Conservation (phyloP, 2,329 filamentous ascomycete genomes). For the Trichoderma arundinaceum region DNA sequence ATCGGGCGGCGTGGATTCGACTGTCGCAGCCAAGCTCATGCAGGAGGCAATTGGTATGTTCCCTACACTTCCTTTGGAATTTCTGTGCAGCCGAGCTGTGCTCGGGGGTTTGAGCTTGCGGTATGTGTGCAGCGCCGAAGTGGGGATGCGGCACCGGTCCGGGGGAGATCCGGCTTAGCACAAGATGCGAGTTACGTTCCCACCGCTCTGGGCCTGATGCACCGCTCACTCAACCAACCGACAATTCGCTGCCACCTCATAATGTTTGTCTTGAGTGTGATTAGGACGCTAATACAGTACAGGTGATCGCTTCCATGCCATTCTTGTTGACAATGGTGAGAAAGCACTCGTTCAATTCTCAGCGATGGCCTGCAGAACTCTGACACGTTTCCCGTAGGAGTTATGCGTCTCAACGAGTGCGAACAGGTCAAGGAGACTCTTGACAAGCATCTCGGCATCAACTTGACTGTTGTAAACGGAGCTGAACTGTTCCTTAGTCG, state of each 20-base stretch:
- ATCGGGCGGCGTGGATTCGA: constrained; percentile 84
- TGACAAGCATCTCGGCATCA: constrained; percentile 80
- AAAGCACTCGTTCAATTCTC: background rate
- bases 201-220: background rate
- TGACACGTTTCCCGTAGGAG: constrained; percentile 1
- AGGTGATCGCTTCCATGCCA: constrained; percentile 71
- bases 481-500: constrained; percentile 76
- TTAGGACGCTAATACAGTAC: background rate
- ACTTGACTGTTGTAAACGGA: constrained; percentile 85
- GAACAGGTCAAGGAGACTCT: constrained; percentile 81
- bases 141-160: too few relatives aligned
- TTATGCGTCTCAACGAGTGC: constrained; percentile 83
- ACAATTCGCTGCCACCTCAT: background rate
- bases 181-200: too few relatives aligned
- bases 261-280: background rate
- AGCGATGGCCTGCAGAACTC: background rate
- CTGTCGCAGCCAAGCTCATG: constrained; percentile 86
- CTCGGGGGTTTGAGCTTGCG: too few relatives aligned
- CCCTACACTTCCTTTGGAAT: too few relatives aligned
- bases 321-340: constrained; percentile 79
- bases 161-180: too few relatives aligned
- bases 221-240: background rate
- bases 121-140: too few relatives aligned
- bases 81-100: too few relatives aligned
- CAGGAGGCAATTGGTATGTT: constrained; percentile 71